Evolutionary conservation across 139 green algal species (phyloP), one percentile per base, ranked within the genome.

Genomic region (Volvox africanus): DNA sequence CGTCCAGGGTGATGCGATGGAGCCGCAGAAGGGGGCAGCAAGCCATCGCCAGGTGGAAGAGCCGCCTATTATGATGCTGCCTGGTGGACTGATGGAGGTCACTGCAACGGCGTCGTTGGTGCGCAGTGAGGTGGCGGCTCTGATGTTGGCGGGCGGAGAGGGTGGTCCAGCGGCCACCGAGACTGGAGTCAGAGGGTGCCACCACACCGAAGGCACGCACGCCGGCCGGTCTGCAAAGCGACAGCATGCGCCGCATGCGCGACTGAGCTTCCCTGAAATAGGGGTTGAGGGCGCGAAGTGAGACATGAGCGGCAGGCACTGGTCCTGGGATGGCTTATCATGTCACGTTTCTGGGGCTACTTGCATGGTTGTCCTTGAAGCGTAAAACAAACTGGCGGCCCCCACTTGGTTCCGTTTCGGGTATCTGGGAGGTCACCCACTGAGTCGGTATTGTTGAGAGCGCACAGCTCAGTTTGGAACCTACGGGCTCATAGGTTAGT

Each of bases 51-150:
- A 22, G 16, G 12, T n/a, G 50, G 50, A 12, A 30, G 24, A 30
- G 75, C 22, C 79, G 80, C 80, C 82, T 9, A 68, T 62, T 20
- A 88, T 77, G 32, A 61, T 62, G 82, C 82, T 89, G 69, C 85
- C 85, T 0, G 84, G 84, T n/a, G 84, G 68, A 17, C 67, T 89
- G 85, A 30, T 73, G n/a, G 85, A 73, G 85, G 61, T 89, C 18
- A 28, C 28, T n/a, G 85, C 85, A 30, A 44, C 85, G 37, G 32
- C 69, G 18, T 90, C 86, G 71, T 75, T 90, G 71, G 37, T 90
- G 71, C 86, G 86, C 71, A 90, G 86, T 30, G 86, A 90, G 19
- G 86, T 83, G 71, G 86, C 86, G 50, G 73, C 71, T 19, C 20
- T 76, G 30, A 28, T 90, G 61, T 2, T 88, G 32, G 62, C 55